phyloP scores from a whole-genome alignment of 306 rosid genomes.

The Senna tora region DNA sequence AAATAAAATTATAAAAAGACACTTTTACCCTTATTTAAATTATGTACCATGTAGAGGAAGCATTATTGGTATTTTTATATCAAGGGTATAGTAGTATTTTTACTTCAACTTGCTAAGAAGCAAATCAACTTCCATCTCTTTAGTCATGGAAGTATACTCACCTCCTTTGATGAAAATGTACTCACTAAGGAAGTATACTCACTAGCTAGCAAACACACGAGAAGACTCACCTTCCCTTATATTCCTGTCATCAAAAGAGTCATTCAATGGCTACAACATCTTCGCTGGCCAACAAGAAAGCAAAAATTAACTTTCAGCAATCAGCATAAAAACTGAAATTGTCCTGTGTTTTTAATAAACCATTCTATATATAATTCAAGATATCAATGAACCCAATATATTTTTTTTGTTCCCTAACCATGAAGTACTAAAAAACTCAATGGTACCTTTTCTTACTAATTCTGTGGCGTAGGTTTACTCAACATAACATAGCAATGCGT shows the following conservation, averaged over 20 bases:
- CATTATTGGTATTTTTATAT: too few relatives aligned
- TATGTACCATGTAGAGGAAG: too few relatives aligned
- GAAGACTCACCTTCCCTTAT: too few relatives aligned
- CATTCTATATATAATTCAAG: background rate
- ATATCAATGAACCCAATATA: background rate
- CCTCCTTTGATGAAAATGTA: too few relatives aligned
- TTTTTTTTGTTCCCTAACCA: background rate
- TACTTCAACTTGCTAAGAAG: too few relatives aligned
- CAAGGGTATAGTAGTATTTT: too few relatives aligned
- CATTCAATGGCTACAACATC: slow-evolving; percentile 3
- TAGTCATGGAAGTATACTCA: too few relatives aligned
- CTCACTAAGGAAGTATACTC: too few relatives aligned
- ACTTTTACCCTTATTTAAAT: too few relatives aligned
- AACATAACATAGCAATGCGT: background rate
- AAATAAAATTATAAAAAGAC: too few relatives aligned
- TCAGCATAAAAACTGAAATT: background rate
- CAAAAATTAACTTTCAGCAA: background rate
- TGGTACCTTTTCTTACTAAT: background rate
- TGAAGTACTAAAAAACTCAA: background rate
- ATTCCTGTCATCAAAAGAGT: background rate
- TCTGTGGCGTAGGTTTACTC: background rate
- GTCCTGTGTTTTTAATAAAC: background rate
- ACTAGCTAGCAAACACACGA: too few relatives aligned
- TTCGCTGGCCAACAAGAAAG: background rate
- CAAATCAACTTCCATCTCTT: too few relatives aligned